These are phyloP conservation scores for Tolypocladium tundrense DNA, from an alignment of 2,329 filamentous ascomycete species.

Conservation along the genomic window DNA sequence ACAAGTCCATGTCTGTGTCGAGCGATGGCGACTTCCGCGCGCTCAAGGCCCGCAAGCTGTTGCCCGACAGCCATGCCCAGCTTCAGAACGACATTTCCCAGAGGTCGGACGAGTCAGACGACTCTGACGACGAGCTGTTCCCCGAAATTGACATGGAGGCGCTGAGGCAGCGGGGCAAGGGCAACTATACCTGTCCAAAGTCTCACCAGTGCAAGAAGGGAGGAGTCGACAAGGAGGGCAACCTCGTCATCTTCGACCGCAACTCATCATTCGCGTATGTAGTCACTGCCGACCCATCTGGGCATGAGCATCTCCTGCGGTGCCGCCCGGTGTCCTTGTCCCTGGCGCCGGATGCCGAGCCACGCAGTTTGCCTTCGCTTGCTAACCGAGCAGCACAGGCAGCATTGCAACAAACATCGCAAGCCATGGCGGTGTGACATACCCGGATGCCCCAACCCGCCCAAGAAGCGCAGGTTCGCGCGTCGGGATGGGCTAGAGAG, in stretches of 20 bases:
- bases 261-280: conserved; percentile 30
- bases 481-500: conserved; percentile 31
- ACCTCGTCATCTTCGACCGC: conserved; percentile 27
- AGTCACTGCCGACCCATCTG: background rate
- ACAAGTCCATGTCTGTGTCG: conserved; percentile 6
- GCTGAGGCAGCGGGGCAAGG: conserved; percentile 28
- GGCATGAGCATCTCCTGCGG: background rate
- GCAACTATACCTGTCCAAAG: conserved; percentile 25
- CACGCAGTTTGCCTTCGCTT: background rate
- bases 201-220: conserved; percentile 26
- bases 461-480: conserved; percentile 30
- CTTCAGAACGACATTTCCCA: conserved; percentile 5
- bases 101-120: conserved; percentile 17
- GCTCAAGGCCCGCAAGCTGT: conserved; percentile 11
- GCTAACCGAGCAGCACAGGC: conserved; percentile 14
- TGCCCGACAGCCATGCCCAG: conserved; percentile 9
- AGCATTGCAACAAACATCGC: conserved; percentile 32
- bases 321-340: background rate
- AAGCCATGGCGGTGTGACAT: conserved; percentile 30
- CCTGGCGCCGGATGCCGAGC: background rate
- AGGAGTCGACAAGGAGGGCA: conserved; percentile 27
- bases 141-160: conserved; percentile 26
- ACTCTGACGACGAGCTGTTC: conserved; percentile 25
- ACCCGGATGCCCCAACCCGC: conserved; percentile 28
- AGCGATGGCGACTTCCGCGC: conserved; percentile 11